Base-by-base conservation (phyloP, 176 grass and related monocot species). In the Miscanthus lutarioriparius region DNA sequence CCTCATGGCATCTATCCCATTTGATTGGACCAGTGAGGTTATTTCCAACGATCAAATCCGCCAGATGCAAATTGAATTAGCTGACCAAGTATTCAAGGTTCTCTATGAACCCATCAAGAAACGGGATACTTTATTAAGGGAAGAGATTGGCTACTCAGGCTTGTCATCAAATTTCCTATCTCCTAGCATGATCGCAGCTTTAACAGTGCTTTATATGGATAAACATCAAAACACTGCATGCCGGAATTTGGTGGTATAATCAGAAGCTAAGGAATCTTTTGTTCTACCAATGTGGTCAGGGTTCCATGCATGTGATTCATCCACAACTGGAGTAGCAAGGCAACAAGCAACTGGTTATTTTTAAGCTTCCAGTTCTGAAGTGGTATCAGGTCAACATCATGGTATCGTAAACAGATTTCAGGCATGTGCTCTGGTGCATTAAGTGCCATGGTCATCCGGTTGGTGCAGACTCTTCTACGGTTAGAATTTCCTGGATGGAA, bases 151-250 rank as follows among this genome's bases (percentile, higher is more conserved):
- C 11, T 75, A 74, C 7, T 26, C 74, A 80, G 63, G 73, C 15
- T 78, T 77, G 7, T 22, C 74, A 77, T 59, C 82, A 77, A 43
- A 85, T 19, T 36, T 75, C n/a, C 86, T 81, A 58, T 92, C 79
- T 35, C 93, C 93, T n/a, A 88, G 93, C 88, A 95, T 26, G 71
- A 78, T 92, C 26, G 93, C 90, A 33, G 90, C 90, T 47, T 72
- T 87, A 73, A 88, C 85, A 6, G 72, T 92, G 72, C 88, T 95
- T 79, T 88, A 83, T 9, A 77, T 38, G 33, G 82, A 86, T 68
- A 92, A 68, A 40, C 58, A 79, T 44, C 26, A 27, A 26, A 36
- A 27, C 1, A 65, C 28, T 10, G 32, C 82, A 27, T 19, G 37
- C 61, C 56, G 4, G 10, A 78, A 44, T 47, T 90, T 64, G 80